A percentile compares a stretch with the other conserved stretches of the same genome.
phyloP scores from a whole-genome alignment of 345 rosid species.

The Microcos paniculata region DNA sequence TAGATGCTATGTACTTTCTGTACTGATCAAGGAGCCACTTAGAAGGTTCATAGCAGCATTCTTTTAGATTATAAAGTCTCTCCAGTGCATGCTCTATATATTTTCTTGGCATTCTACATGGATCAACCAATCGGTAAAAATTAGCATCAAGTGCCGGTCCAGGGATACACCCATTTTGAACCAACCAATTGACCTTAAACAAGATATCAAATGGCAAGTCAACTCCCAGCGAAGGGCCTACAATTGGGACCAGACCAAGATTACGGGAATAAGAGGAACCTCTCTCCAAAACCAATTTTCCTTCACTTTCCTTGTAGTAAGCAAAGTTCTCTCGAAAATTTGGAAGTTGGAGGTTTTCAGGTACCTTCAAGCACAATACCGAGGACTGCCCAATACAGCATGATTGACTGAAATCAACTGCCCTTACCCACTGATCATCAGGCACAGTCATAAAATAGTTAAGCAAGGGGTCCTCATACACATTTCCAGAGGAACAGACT shows the following conservation, averaged over 20 bases:
- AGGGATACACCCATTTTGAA: slow-evolving; percentile 56
- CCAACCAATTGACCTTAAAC: slow-evolving; percentile 55
- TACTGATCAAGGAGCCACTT: slow-evolving; percentile 53
- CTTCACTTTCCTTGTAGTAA: slow-evolving; percentile 31
- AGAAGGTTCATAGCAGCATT: slow-evolving; percentile 63
- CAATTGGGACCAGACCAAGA: slow-evolving; percentile 49
- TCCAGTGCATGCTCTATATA: slow-evolving; percentile 50
- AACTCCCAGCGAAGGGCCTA: slow-evolving; percentile 35
- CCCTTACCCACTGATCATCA: slow-evolving; percentile 50
- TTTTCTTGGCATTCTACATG: slow-evolving; percentile 18
- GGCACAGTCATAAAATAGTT: slow-evolving; percentile 29
- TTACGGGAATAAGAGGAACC: slow-evolving; percentile 41
- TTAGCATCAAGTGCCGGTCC: slow-evolving; percentile 46
- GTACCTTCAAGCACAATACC: slow-evolving; percentile 56
- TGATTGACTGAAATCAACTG: slow-evolving; percentile 45
- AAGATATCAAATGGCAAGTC: slow-evolving; percentile 45
- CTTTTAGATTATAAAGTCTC: slow-evolving; percentile 45
- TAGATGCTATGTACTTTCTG: slow-evolving; percentile 16
- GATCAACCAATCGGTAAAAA: slow-evolving; percentile 52
- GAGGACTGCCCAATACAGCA: slow-evolving; percentile 50
- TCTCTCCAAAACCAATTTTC: slow-evolving; percentile 30
- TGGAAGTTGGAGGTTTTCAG: slow-evolving; percentile 20
- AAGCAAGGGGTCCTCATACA: slow-evolving; percentile 9
- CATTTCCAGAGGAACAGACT: slow-evolving; percentile 8
- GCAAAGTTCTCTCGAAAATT: slow-evolving; percentile 36